phyloP scores from a whole-genome alignment of 2,329 filamentous ascomycete species.

The Sphaerulina vaccinii region DNA sequence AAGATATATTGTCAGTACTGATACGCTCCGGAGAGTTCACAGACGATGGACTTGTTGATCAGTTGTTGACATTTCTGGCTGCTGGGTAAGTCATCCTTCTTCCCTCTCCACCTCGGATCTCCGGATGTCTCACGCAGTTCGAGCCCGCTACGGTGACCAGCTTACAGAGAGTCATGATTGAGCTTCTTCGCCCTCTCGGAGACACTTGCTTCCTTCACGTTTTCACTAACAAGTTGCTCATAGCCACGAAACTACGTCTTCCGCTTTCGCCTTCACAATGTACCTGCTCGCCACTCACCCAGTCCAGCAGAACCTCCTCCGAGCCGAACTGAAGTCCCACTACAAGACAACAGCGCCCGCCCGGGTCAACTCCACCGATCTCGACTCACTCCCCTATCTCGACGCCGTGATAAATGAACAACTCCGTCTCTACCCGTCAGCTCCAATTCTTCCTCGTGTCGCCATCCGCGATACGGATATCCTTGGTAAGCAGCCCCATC shows the following conservation, averaged over 20 bases:
- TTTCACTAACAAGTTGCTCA: not conserved
- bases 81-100: slow-evolving; percentile 42
- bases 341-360: slow-evolving; percentile 39
- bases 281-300: slow-evolving; percentile 65
- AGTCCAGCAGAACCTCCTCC: slow-evolving; percentile 44
- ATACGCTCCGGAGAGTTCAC: slow-evolving; percentile 54
- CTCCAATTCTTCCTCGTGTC: slow-evolving; percentile 21
- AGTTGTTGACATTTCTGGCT: slow-evolving; percentile 56
- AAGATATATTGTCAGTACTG: slow-evolving; percentile 48
- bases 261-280: slow-evolving; percentile 69
- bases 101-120: too few species aligned
- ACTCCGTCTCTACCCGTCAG: slow-evolving; percentile 25
- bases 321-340: slow-evolving; percentile 45
- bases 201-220: too few species aligned
- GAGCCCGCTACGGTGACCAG: too few species aligned
- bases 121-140: too few species aligned
- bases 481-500: too few species aligned
- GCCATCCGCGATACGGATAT: slow-evolving; percentile 27
- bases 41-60: slow-evolving; percentile 52
- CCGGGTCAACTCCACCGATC: slow-evolving; percentile 51
- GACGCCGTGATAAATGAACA: slow-evolving; percentile 70
- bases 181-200: too few species aligned
- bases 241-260: slow-evolving; percentile 72
- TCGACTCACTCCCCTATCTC: slow-evolving; percentile 72
- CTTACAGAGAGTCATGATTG: too few species aligned